These are phyloP conservation scores for Trichosanthes cucumerina DNA, from an alignment of 306 rosid genomes.

Conservation along the genomic window DNA sequence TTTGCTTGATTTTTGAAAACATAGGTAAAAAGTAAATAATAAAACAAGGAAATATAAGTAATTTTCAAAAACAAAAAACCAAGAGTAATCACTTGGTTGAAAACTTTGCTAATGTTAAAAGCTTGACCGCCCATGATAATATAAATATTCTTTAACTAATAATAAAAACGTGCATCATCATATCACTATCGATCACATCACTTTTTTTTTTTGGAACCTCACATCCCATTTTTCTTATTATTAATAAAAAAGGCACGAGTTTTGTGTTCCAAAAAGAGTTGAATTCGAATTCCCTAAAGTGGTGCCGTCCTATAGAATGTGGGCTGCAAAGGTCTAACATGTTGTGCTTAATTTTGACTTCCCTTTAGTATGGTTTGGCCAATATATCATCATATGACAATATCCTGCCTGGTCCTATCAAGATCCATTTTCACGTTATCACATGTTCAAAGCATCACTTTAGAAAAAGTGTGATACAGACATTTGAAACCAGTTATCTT, in stretches of 20 bases:
- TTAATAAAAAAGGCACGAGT: not conserved
- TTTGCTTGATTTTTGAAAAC: too few species aligned
- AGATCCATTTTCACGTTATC: not conserved
- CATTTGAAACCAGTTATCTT: not conserved
- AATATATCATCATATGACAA: not conserved
- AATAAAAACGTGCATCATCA: not conserved
- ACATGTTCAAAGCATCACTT: not conserved
- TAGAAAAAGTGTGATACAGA: slow-evolving; percentile 1
- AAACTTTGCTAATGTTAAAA: not conserved
- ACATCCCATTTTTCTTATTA: not conserved
- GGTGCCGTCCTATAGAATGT: not conserved
- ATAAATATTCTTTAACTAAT: not conserved
- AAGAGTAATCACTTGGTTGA: not conserved
- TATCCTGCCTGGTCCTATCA: not conserved
- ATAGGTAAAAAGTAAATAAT: too few species aligned
- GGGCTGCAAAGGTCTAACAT: not conserved
- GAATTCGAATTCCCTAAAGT: not conserved
- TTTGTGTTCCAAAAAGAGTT: slow-evolving; percentile 6
- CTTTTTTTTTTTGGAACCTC: too few species aligned
- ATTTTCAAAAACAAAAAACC: too few species aligned
- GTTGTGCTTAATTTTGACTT: not conserved
- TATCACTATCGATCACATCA: not conserved
- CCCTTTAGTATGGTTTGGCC: not conserved
- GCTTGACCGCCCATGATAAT: not conserved
- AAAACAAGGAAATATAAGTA: too few species aligned